Conservation (phyloP, 331 rosid genomes). For the Pyracantha coccinea region DNA sequence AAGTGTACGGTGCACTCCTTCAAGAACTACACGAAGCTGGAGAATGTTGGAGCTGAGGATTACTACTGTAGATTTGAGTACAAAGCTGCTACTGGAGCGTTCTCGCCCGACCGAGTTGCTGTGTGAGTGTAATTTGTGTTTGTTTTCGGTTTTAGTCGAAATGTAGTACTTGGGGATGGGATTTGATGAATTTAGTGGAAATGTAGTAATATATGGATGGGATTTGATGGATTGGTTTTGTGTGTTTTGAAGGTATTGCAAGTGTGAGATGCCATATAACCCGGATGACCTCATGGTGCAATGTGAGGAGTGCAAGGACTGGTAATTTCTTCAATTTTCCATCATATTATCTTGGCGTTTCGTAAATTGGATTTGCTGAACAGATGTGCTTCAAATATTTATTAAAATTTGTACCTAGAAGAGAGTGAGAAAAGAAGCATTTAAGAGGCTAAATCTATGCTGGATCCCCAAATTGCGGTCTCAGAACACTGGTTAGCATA, state of each 20-base stretch:
- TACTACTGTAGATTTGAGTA: conserved; percentile 87
- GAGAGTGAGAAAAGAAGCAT: background rate
- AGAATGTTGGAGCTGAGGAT: conserved; percentile 80
- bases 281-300: conserved; percentile 96
- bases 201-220: background rate
- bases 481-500: background rate
- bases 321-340: conserved; percentile 28
- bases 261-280: conserved; percentile 96
- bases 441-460: background rate
- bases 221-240: conserved; percentile 12
- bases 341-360: background rate
- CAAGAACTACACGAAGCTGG: conserved; percentile 86
- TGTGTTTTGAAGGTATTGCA: conserved; percentile 72
- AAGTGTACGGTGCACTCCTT: conserved; percentile 78
- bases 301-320: conserved; percentile 86
- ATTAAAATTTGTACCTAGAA: background rate
- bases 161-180: background rate
- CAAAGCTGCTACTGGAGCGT: conserved; percentile 81
- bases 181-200: background rate
- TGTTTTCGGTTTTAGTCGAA: background rate
- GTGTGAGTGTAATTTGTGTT: conserved; percentile 49
- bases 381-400: background rate
- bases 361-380: background rate
- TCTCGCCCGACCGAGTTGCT: conserved; percentile 86
- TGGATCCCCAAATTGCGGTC: background rate